Base-by-base conservation (phyloP, 2,329 filamentous ascomycete genomes). In the Talaromyces sp. region DNA sequence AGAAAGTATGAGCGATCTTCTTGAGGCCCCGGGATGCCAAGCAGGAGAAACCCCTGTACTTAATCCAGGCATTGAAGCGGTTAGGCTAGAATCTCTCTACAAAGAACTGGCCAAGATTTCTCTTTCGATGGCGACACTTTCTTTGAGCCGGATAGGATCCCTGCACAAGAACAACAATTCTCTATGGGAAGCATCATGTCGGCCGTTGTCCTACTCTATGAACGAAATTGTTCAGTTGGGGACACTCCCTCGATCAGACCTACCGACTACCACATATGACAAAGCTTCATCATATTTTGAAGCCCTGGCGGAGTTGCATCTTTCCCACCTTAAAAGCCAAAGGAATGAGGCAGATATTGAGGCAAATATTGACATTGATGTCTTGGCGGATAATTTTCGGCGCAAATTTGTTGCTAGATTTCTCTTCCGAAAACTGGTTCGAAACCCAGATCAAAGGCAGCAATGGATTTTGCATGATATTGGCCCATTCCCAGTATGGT, bases 241-340 rank as follows among this genome's bases (percentile, higher is more conserved):
- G 3, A 58, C 54, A n/a, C 39, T 65, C 13, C 63, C 64, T 8
- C 61, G 49, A 20, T 59, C 51, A 4, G 30, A 57, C 42, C 49
- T 58, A 7, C 61, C 62, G 5, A 48, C 39, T 3, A 42, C 24
- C 10, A 55, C 58, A 3, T 77, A 69, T 52, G n/a, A 46, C 2
- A 63, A 61, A 13, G 64, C 72, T 1, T 69, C 72, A n/a, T 68
- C 70, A 7, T 79, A 75, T 66, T 75, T 73, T 36, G 44, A 47
- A 16, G 66, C 65, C 0, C 61, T 79, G 5, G 72, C 76, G 2
- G 69, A 77, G 4, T 66, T 76, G 55, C 71, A 81, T n/a, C n/a
- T 37, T 60, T 81, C 6, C 63, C 62, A 19, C 73, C 78, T 40
- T 52, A 77, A 4, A 47, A 48, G 17, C 65, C 75, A 78, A 51